Evolutionary conservation across 208 protist genomes (phyloP).

Genomic region (Phytomonas sp.): DNA sequence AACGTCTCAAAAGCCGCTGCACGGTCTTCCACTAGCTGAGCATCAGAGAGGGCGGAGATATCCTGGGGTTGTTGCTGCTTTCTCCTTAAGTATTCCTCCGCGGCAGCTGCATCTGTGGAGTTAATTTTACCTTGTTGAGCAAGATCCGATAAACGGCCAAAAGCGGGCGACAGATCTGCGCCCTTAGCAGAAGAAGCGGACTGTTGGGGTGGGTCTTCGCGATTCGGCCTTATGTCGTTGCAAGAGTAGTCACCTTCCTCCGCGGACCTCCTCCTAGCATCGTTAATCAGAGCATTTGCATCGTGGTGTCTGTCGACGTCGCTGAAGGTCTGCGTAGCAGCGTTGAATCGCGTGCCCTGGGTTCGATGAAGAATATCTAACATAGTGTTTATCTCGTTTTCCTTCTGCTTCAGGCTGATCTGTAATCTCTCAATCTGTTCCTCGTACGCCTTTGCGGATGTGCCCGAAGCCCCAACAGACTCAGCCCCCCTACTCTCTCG

Average conservation of each 20-base stretch:
- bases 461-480: background rate
- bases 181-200: background rate
- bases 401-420: conserved; percentile 81
- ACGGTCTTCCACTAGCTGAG: conserved; percentile 66
- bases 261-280: background rate
- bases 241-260: background rate
- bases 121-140: conserved; percentile 25
- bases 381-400: conserved; percentile 89
- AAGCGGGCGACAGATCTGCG: background rate
- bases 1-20: conserved; percentile 81
- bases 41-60: conserved; percentile 61
- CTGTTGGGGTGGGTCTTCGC: background rate
- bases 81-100: conserved; percentile 36
- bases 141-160: conserved; percentile 6
- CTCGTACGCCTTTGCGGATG: conserved; percentile 19
- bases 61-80: conserved; percentile 41
- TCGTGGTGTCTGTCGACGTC: background rate
- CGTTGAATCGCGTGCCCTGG: conserved; percentile 16
- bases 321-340: conserved; percentile 11
- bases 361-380: conserved; percentile 65
- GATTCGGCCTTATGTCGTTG: background rate
- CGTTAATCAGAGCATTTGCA: background rate
- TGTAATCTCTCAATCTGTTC: conserved; percentile 51
- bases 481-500: background rate
- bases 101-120: conserved; percentile 31